Evolutionary conservation across 1,284 basidiomycete genomes (phyloP).

Genomic region (Puccinia novopanici): DNA sequence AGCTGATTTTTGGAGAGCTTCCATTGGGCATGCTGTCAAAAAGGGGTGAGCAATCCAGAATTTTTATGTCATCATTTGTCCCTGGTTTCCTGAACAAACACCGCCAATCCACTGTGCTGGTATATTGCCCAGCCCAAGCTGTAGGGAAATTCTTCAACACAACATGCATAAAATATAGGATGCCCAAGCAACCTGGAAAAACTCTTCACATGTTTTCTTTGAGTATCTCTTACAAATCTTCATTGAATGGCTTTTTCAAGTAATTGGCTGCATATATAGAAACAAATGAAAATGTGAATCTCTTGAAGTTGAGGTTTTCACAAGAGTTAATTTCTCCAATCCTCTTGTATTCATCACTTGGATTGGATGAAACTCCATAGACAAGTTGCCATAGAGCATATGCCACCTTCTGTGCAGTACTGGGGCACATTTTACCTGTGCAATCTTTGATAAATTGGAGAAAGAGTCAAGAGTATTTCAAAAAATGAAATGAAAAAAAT

Average conservation of each 20-base stretch:
- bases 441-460: neutral
- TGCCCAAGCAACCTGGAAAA: constrained; percentile 24
- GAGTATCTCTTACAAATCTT: neutral
- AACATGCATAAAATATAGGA: constrained; percentile 18
- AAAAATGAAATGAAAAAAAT: neutral
- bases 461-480: neutral
- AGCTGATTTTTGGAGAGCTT: too few relatives aligned
- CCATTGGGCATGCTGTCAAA: too few relatives aligned
- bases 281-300: neutral
- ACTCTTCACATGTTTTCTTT: neutral
- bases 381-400: constrained; percentile 1
- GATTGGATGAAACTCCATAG: constrained; percentile 19
- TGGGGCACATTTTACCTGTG: neutral
- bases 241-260: neutral
- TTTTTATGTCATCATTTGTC: too few relatives aligned
- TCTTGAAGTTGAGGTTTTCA: neutral
- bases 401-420: neutral
- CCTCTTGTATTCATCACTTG: neutral
- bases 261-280: neutral
- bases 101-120: neutral
- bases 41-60: too few relatives aligned
- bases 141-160: constrained; percentile 11
- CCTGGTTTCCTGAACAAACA: constrained; percentile 15
- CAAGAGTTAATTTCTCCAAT: constrained; percentile 7
- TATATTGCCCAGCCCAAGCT: constrained; percentile 17